Percentiles rank a stretch among this genome's conserved stretches.
Conservation (phyloP, 2,329 filamentous ascomycete genomes). For the Ophiostoma piceae region DNA sequence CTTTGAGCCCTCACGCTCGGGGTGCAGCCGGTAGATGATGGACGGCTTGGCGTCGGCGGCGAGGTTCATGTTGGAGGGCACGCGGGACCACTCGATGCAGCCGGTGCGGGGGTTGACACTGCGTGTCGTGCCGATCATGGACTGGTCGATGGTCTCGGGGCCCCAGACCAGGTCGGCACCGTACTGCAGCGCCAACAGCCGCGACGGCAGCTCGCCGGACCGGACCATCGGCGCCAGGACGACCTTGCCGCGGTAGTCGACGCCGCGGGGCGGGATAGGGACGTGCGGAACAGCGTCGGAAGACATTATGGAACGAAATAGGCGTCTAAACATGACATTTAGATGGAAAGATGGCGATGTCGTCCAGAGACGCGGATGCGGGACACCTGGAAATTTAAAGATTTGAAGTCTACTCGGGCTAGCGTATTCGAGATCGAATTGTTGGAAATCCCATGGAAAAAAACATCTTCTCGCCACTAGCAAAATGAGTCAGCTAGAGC, state of each 20-base stretch:
- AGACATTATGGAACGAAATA: constrained; percentile 52
- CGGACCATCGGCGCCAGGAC: constrained; percentile 97
- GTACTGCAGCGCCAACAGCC: constrained; percentile 83
- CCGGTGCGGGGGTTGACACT: constrained; percentile 68
- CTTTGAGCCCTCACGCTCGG: constrained; percentile 64
- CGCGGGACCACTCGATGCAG: constrained; percentile 79
- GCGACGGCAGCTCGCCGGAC: constrained; percentile 89
- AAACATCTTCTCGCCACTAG: background rate
- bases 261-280: constrained; percentile 78
- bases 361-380: background rate
- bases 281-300: constrained; percentile 58
- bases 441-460: background rate
- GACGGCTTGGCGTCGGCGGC: constrained; percentile 55
- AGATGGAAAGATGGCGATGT: background rate
- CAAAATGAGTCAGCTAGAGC: background rate
- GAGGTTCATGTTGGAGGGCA: constrained; percentile 62
- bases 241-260: constrained; percentile 89
- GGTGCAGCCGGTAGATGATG: constrained; percentile 79
- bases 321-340: constrained; percentile 27
- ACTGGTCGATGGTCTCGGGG: constrained; percentile 87
- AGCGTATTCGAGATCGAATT: background rate
- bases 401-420: background rate
- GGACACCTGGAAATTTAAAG: background rate
- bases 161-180: constrained; percentile 97
- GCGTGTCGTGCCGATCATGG: constrained; percentile 81